Percentiles rank a stretch among this genome's conserved stretches.
Conservation (phyloP, 2,329 filamentous ascomycete genomes). For the Fusarium sp. region DNA sequence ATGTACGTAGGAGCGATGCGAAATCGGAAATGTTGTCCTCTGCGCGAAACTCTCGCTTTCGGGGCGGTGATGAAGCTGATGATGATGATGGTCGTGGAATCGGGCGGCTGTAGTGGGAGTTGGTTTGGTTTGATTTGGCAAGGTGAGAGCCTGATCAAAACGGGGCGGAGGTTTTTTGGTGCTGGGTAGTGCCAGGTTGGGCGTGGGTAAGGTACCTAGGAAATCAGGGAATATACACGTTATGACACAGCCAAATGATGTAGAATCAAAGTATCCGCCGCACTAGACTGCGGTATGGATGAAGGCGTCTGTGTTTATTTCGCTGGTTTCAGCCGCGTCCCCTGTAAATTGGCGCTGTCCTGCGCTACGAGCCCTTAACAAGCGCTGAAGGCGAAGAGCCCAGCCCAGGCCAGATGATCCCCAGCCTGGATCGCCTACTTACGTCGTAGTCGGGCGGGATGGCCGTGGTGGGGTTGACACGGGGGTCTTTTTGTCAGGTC, state of each 20-base stretch:
- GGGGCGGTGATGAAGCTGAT: slow-evolving; percentile 28
- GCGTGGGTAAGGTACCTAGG: slow-evolving; percentile 38
- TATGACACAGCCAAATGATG: slow-evolving; percentile 25
- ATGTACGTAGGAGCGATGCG: slow-evolving; percentile 1
- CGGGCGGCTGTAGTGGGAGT: slow-evolving; percentile 29
- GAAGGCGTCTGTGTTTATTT: slow-evolving; percentile 40
- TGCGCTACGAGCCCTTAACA: slow-evolving; percentile 26
- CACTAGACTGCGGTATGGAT: slow-evolving; percentile 2
- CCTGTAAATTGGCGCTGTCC: slow-evolving; percentile 24
- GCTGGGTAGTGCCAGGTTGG: slow-evolving; percentile 30
- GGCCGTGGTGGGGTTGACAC: slow-evolving; percentile 39
- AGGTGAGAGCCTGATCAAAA: slow-evolving; percentile 31
- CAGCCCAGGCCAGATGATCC: slow-evolving; percentile 38
- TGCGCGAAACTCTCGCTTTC: slow-evolving; percentile 9
- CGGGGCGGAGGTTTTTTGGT: slow-evolving; percentile 37
- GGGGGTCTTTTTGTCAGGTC: slow-evolving; percentile 27
- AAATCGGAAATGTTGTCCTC: slow-evolving; percentile 2
- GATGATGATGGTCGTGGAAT: slow-evolving; percentile 27
- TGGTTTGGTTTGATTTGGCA: slow-evolving; percentile 32
- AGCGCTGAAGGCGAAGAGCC: slow-evolving; percentile 20
- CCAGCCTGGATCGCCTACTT: slow-evolving; percentile 24
- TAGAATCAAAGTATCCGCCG: slow-evolving; percentile 29
- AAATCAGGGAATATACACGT: slow-evolving; percentile 28
- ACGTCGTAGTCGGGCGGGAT: slow-evolving; percentile 42
- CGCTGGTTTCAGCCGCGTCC: slow-evolving; percentile 39